A percentile compares a stretch with the other conserved stretches of the same genome.
These are phyloP conservation scores for Globomyces sp. DNA, from an alignment of 371 early-diverging fungal species.

Conservation along the genomic window DNA sequence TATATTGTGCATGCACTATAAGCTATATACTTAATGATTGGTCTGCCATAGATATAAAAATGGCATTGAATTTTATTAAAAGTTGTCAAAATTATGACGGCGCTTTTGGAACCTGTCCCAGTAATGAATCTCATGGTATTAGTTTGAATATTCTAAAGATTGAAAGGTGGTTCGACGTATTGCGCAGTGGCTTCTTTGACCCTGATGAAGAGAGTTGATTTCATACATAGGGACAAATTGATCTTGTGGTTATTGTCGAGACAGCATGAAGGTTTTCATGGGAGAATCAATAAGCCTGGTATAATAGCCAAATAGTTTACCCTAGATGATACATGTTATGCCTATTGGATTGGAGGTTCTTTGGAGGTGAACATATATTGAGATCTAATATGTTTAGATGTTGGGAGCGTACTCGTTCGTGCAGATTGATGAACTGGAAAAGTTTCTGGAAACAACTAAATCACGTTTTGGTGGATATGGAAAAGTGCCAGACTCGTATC, in stretches of 20 bases:
- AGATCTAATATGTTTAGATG: constrained; percentile 32
- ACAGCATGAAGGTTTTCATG: constrained; percentile 87
- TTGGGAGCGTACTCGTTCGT: constrained; percentile 1
- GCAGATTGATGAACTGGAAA: constrained; percentile 52
- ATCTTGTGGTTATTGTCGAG: constrained; percentile 79
- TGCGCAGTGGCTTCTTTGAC: constrained; percentile 87
- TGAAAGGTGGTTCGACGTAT: constrained; percentile 76
- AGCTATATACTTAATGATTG: constrained; percentile 85
- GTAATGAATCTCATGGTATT: constrained; percentile 83
- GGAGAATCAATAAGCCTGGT: constrained; percentile 78
- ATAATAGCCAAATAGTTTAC: too few species aligned
- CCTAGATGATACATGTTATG: constrained; percentile 91
- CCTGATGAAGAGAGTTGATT: constrained; percentile 60
- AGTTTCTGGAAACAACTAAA: constrained; percentile 66
- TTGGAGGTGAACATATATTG: constrained; percentile 36
- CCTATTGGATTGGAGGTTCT: constrained; percentile 96
- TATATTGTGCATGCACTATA: constrained; percentile 86
- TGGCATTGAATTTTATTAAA: constrained; percentile 63
- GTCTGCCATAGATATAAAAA: constrained; percentile 69
- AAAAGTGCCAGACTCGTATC: constrained; percentile 62
- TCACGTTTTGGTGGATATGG: constrained; percentile 74
- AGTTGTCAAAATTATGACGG: constrained; percentile 69
- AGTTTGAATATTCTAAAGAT: not conserved
- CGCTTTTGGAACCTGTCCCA: constrained; percentile 77
- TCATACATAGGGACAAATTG: constrained; percentile 40